Percentiles rank a stretch among this genome's conserved stretches.
Conservation (phyloP, 2,329 filamentous ascomycete species). For the Trichophyton simii region DNA sequence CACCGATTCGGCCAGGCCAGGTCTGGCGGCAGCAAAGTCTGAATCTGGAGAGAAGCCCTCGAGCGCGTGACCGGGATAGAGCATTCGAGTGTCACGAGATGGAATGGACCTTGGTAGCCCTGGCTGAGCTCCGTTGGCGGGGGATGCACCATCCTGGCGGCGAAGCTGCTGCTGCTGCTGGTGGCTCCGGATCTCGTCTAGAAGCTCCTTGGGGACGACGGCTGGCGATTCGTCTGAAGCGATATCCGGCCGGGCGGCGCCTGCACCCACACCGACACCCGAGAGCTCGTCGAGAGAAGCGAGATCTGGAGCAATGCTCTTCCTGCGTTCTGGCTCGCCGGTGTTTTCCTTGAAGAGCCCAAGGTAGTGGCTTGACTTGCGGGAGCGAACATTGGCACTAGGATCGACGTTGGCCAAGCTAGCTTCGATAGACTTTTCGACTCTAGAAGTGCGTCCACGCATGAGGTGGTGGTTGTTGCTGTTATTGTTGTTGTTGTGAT, state of each 20-base stretch:
- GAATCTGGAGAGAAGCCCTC: conserved; percentile 5
- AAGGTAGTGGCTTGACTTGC: conserved; percentile 54
- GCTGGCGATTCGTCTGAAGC: not conserved
- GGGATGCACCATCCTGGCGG: too few relatives aligned
- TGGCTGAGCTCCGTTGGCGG: not conserved
- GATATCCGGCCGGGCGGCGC: not conserved
- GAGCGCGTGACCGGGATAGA: conserved; percentile 1
- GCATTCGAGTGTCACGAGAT: not conserved
- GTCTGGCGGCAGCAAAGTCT: not conserved
- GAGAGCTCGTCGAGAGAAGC: not conserved
- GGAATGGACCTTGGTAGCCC: not conserved
- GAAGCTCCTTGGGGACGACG: not conserved
- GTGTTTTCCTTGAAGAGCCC: conserved; percentile 54
- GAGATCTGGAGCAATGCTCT: conserved; percentile 13
- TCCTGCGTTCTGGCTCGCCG: conserved; percentile 40
- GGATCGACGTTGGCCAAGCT: conserved; percentile 47
- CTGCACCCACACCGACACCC: not conserved
- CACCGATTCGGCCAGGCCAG: conserved; percentile 4
- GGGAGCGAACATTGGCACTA: conserved; percentile 44
- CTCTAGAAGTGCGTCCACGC: conserved; percentile 25
- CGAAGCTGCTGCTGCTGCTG: too few relatives aligned
- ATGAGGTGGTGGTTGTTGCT: not conserved
- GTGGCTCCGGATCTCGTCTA: not conserved
- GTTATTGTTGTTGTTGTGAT: not conserved
- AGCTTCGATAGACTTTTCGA: conserved; percentile 53